Base-by-base conservation (phyloP, 192 early-diverging fungal species). In the Mortierella alpina region DNA sequence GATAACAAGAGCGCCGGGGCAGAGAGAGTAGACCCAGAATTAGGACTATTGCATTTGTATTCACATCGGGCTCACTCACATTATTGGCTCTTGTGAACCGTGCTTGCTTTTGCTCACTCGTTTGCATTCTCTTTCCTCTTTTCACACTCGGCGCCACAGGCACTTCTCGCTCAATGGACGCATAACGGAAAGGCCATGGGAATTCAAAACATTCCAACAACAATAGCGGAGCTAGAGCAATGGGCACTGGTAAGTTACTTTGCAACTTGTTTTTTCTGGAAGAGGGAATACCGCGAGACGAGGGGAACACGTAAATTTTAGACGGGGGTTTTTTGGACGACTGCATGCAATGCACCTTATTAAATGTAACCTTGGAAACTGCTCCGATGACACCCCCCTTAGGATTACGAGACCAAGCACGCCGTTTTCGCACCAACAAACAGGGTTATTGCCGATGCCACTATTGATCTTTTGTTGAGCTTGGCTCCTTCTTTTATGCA, bases 181-280 rank as follows among this genome's bases (percentile, higher is more conserved):
- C 0, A 49, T 6, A 58, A 60, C 40, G 86, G 86, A 5, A 31
- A 59, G 20, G 52, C 70, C 15, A 87, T 87, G 86, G 75, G 81
- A 0, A 87, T 87, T 15, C 67, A 83, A 58, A 74, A 81, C 74
- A 85, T 87, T 15, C 86, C 84, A 13, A 41, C 45, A 2, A 72
- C 84, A 48, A 31, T 48, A 22, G 57, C 81, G 11, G 82, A 71
- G 17, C 23, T 85, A 7, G 56, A 65, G 9, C 47, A 44, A 15
- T 80, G 75, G 53, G 44, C 65, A 45, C 55, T 84, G 75, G 86
- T 85, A 85, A 54, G 31, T 31, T 3, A 31, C 31, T 31, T 31
- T 31, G 31, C 3, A 3, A 3, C 31, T 31, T 31, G 31, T 31
- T 2, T 31, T 31, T 3, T n/a, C n/a, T n/a, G n/a, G n/a, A n/a